Base-by-base conservation (phyloP, 306 rosid genomes). In the Morella rubra region DNA sequence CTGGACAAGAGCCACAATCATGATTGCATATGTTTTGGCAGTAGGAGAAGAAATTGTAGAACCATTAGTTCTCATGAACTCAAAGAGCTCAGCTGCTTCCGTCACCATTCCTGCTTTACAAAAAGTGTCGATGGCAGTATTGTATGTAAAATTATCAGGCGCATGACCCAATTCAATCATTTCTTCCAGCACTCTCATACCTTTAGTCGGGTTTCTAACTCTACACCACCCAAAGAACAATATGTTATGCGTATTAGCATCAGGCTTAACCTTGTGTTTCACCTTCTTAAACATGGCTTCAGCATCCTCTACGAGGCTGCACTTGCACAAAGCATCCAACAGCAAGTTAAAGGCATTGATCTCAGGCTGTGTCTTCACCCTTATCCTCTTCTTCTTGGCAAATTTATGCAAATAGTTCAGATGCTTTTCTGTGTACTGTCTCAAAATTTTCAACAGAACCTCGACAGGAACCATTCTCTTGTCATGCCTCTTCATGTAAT, bases 181-280 rank as follows among this genome's bases (percentile, higher is more conserved):
- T 79, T 91, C 97, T 80, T 90, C 96, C 78, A 94, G 77, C 2
- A 94, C 44, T 77, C 76, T 77, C 92, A 92, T 92, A 27, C 90
- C 97, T 79, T 90, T 87, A 61, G 80, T 86, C 0, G 93, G 97
- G 69, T 88, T 90, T 71, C 97, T 87, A 81, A 92, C 98, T 84
- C 98, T 92, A 68, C 95, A 94, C 97, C 98, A 94, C 40, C 98
- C 96, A 3, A 90, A 90, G 79, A 94, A 88, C 87, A 94, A 78
- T 64, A 89, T 85, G 50, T 90, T 90, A 82, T 85, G 89, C 0
- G 96, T 90, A 65, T 85, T 90, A 1, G 88, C 85, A 84, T 90
- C 86, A 12, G 97, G 95, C 81, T 84, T 87, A 42, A 92, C 72
- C 78, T 13, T 82, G 67, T 77, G 90, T 77, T 84, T 86, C 90